Evolutionary conservation across 805 yeast genomes (phyloP).

Genomic region (Ascoidea tarda): DNA sequence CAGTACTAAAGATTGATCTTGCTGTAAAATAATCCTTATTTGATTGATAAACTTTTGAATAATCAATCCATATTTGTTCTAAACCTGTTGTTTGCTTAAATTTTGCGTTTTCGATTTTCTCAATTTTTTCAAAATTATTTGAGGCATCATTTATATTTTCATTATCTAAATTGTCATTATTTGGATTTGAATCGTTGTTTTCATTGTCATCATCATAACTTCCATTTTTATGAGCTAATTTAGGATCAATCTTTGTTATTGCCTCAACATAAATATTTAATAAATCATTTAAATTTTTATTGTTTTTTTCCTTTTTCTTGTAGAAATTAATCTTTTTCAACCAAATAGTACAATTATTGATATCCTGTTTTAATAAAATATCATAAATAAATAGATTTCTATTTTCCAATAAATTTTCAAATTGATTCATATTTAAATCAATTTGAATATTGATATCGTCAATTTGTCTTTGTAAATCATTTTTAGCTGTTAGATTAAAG

Average conservation of each 20-base stretch:
- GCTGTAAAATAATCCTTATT: conserved; percentile 44
- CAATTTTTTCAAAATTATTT: background rate
- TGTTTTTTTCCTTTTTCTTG: conserved; percentile 14
- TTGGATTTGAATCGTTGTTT: background rate
- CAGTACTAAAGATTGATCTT: conserved; percentile 44
- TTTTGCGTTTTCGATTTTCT: conserved; percentile 3
- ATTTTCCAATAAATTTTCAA: conserved; percentile 41
- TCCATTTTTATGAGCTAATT: conserved; percentile 21
- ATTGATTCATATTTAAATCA: conserved; percentile 28
- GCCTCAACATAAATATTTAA: conserved; percentile 52
- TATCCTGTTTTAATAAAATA: conserved; percentile 45
- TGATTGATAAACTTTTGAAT: conserved; percentile 49
- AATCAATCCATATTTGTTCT: conserved; percentile 53
- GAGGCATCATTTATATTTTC: background rate
- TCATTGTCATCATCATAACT: conserved; percentile 2
- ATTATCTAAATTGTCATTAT: background rate
- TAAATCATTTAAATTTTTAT: conserved; percentile 24
- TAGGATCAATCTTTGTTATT: conserved; percentile 49
- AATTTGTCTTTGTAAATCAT: conserved; percentile 9
- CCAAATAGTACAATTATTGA: conserved; percentile 59
- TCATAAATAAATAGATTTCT: conserved; percentile 52
- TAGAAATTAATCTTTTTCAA: conserved; percentile 38
- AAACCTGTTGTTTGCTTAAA: conserved; percentile 24
- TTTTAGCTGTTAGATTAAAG: conserved; percentile 10
- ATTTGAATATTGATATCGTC: conserved; percentile 18